These are phyloP conservation scores for Lasiodiplodia citricola DNA, from an alignment of 2,329 filamentous ascomycete genomes.

Conservation along the genomic window DNA sequence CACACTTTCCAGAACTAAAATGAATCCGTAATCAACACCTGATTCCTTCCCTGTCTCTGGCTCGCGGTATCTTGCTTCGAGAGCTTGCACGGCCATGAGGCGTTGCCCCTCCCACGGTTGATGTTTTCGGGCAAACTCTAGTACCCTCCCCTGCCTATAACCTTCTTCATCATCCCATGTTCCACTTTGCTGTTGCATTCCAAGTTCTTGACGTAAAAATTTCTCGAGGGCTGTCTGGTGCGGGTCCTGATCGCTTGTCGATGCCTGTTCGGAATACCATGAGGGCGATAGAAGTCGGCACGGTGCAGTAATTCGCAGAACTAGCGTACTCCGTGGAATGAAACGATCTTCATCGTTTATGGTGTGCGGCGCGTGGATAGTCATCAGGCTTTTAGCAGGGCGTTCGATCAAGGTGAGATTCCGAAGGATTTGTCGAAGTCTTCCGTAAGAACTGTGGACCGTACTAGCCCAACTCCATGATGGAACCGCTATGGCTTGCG, in stretches of 20 bases:
- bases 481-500: fast-evolving
- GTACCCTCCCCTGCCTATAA: no score
- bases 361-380: not conserved
- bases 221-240: no score
- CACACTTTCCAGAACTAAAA: not conserved
- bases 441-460: not conserved
- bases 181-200: no score
- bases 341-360: not conserved
- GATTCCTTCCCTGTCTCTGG: not conserved
- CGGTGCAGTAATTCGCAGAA: not conserved
- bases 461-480: not conserved
- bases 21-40: not conserved
- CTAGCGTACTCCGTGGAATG: not conserved
- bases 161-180: no score
- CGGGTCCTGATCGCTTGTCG: no score
- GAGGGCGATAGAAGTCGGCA: not conserved
- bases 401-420: no score
- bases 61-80: not conserved
- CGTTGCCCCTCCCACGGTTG: not conserved
- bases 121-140: not conserved
- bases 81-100: not conserved
- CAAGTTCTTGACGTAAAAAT: no score
- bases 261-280: not conserved
- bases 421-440: no score
- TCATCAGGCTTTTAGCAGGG: not conserved